Evolutionary conservation across 306 rosid species (phyloP), one percentile per base, ranked within the genome.

Genomic region (Lathyrus oleraceus): DNA sequence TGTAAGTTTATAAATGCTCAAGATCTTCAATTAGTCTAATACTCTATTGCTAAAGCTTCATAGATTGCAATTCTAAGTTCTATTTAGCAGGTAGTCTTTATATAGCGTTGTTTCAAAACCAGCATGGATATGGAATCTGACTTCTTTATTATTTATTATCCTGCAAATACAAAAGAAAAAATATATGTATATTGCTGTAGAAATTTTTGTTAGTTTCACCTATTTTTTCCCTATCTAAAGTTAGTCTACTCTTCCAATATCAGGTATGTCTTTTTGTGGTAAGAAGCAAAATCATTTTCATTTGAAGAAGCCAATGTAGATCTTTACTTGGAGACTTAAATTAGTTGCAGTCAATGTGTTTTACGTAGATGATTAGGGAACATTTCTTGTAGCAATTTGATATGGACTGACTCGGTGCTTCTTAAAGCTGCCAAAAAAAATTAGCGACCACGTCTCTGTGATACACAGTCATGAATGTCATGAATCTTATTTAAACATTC

Each of bases 251-350:
- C 14, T 71, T 53, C 40, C 8, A 32, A 67, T 78, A 30, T 39
- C 86, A 82, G 86, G 76, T 73, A 66, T 71, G 76, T 75, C 40
- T 28, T 57, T 27, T 57, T 57, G 10, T 78, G 65, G 77, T 76
- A 58, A 67, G 56, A 75, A 71, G 71, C 70, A 61, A 52, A 43
- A 44, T 32, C 65, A 44, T 61, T 76, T 27, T 68, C 61, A 48
- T 8, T 0, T n/a, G 75, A 45, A 66, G 72, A 63, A 42, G 40
- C 72, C 73, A 35, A 65, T 81, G 77, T 69, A 66, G 79, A 69
- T 76, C 6, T 4, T 53, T 12, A 38, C 42, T 28, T 47, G 66
- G 39, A 42, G 40, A 51, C 53, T 69, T 19, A 73, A 73, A 56
- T 69, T 71, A 56, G 30, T 65, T 73, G 61, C 71, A 40, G 62